A percentile compares a stretch with the other conserved stretches of the same genome.
Conservation (phyloP, 306 rosid species). For the Coriaria nepalensis region DNA sequence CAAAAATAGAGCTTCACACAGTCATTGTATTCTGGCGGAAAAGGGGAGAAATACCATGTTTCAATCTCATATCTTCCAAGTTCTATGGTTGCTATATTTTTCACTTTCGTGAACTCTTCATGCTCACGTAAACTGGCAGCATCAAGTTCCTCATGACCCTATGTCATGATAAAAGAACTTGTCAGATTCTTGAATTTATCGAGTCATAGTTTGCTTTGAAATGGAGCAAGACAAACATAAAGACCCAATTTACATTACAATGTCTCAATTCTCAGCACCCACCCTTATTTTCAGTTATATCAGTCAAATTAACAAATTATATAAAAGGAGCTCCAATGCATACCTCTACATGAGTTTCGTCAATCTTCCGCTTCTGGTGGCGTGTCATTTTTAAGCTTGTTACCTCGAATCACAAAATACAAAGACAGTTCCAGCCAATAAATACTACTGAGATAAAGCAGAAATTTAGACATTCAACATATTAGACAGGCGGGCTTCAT, state of each 20-base stretch:
- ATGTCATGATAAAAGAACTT: conserved; percentile 9
- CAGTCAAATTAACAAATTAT: too few species aligned
- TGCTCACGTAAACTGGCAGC: conserved; percentile 99
- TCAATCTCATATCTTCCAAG: conserved; percentile 99
- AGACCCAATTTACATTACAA: neutral
- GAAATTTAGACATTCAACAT: neutral
- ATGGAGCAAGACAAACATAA: neutral
- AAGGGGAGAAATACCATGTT: conserved; percentile 99
- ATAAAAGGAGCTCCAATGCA: too few species aligned
- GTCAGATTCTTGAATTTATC: neutral
- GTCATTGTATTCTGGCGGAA: conserved; percentile 96
- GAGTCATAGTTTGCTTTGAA: conserved; percentile 3
- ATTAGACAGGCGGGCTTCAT: too few species aligned
- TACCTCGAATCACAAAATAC: conserved; percentile 40
- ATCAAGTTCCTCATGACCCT: conserved; percentile 99
- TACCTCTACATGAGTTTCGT: conserved; percentile 99
- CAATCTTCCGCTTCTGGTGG: conserved; percentile 96
- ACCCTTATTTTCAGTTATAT: too few species aligned
- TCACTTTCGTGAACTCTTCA: conserved; percentile 95
- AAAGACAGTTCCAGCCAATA: neutral
- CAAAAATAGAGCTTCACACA: conserved; percentile 76
- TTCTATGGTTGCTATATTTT: conserved; percentile 94
- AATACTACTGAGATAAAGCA: neutral
- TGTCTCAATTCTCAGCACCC: too few species aligned
- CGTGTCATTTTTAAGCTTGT: conserved; percentile 98